Percentiles rank a stretch among this genome's conserved stretches.
These are phyloP conservation scores for Sporisorium scitamineum DNA, from an alignment of 1,284 basidiomycete genomes.

Conservation along the genomic window DNA sequence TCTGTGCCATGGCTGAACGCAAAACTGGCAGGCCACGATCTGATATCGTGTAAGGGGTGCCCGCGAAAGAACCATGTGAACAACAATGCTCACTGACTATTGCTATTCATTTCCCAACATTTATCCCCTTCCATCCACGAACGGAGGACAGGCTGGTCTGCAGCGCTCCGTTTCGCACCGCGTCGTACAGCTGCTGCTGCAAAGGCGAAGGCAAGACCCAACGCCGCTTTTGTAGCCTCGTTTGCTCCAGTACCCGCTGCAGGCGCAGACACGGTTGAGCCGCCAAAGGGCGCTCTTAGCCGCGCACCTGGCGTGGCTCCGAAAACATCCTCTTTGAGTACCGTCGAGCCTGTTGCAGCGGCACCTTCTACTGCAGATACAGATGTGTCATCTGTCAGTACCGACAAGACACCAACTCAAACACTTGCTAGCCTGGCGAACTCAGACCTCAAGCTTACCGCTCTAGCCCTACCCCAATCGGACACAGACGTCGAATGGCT, in stretches of 20 bases:
- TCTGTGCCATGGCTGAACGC: not conserved
- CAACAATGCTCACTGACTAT: slow-evolving; percentile 37
- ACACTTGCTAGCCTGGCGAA: not conserved
- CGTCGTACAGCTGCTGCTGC: slow-evolving; percentile 26
- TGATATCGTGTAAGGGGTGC: slow-evolving; percentile 3
- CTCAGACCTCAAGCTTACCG: slow-evolving; percentile 27
- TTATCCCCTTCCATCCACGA: not conserved
- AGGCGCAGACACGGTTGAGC: not conserved
- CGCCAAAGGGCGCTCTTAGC: slow-evolving; percentile 11
- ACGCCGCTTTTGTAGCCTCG: slow-evolving; percentile 41
- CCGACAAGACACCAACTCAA: not conserved
- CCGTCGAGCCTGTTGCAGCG: not conserved
- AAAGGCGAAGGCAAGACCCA: slow-evolving; percentile 36
- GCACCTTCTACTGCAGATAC: not conserved
- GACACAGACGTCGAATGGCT: slow-evolving; percentile 24
- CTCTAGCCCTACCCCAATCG: slow-evolving; percentile 19
- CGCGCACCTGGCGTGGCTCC: slow-evolving; percentile 29
- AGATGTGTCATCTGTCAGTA: not conserved
- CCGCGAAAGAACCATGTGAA: slow-evolving; percentile 2
- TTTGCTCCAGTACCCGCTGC: slow-evolving; percentile 16
- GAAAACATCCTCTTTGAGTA: not conserved
- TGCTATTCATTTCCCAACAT: not conserved
- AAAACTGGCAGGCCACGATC: not conserved
- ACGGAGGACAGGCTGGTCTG: slow-evolving; percentile 50
- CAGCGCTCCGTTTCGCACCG: slow-evolving; percentile 59